These are phyloP conservation scores for Quillaja saponaria DNA, from an alignment of 306 rosid species.

Conservation along the genomic window DNA sequence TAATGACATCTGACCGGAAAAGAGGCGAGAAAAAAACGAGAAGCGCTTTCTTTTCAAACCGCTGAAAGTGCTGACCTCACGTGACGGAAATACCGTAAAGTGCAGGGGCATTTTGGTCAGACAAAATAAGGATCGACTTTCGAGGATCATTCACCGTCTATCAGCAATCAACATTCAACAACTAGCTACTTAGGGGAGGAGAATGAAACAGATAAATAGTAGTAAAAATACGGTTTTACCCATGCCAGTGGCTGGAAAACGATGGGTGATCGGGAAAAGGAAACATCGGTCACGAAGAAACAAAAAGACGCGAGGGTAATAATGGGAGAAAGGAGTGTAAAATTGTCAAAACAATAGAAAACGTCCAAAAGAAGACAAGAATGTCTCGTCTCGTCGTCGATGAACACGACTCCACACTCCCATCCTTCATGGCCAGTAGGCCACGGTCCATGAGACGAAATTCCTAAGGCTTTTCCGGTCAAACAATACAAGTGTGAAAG, in stretches of 20 bases:
- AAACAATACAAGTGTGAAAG: conserved; percentile 18
- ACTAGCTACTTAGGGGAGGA: too few species aligned
- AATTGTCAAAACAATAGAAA: conserved; percentile 32
- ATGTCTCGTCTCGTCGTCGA: conserved; percentile 35
- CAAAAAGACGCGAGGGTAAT: not conserved
- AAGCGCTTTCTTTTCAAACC: conserved; percentile 9
- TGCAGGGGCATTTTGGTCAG: conserved; percentile 41
- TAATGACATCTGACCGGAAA: conserved; percentile 29
- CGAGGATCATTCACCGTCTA: conserved; percentile 8
- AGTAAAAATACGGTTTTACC: conserved; percentile 29
- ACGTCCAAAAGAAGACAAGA: conserved; percentile 27
- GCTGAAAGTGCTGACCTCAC: conserved; percentile 36
- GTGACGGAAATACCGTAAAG: conserved; percentile 19
- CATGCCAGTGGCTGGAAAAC: conserved; percentile 23
- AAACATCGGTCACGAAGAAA: conserved; percentile 2
- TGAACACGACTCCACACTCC: conserved; percentile 18
- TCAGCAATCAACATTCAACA: not conserved
- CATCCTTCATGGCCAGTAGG: conserved; percentile 8
- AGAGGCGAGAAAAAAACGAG: conserved; percentile 50
- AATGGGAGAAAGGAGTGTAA: conserved; percentile 22
- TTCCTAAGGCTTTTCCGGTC: not conserved
- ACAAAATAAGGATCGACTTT: not conserved
- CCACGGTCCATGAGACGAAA: conserved; percentile 10
- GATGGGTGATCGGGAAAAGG: conserved; percentile 30
- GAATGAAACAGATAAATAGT: not conserved